Percentiles rank a stretch among this genome's conserved stretches.
Conservation (phyloP, 2,329 filamentous ascomycete genomes). For the Cadophora sp. region DNA sequence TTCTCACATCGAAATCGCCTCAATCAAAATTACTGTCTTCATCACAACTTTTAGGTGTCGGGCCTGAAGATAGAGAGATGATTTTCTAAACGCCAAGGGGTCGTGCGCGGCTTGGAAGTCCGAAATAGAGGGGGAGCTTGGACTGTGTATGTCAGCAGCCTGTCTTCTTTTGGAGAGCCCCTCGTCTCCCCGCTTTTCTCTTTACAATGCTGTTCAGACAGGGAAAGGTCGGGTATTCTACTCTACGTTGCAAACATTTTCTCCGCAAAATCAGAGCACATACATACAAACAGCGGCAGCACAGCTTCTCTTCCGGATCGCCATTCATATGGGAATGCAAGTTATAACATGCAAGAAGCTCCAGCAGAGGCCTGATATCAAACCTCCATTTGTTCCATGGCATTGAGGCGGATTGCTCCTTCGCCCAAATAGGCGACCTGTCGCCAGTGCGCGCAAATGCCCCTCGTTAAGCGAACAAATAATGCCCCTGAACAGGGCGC, state of each 20-base stretch:
- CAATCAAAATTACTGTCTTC: background rate
- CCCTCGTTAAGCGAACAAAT: conserved; percentile 18
- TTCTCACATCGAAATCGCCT: background rate
- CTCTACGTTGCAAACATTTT: background rate
- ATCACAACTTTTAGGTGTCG: background rate
- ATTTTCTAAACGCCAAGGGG: conserved; percentile 20
- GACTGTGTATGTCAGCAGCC: background rate
- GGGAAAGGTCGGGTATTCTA: background rate
- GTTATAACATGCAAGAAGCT: background rate
- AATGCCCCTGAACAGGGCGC: background rate
- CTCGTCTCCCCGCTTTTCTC: background rate
- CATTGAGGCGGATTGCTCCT: background rate
- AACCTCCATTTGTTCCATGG: conserved; percentile 17
- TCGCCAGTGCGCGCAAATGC: background rate
- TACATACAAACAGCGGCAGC: conserved; percentile 7
- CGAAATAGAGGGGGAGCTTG: conserved; percentile 12
- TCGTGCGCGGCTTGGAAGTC: conserved; percentile 14
- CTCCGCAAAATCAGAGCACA: background rate
- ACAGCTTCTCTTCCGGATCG: conserved; percentile 1
- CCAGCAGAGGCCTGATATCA: conserved; percentile 6
- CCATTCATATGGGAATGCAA: background rate
- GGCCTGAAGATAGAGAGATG: background rate
- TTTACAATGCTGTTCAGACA: background rate
- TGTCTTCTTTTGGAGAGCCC: background rate
- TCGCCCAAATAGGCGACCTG: background rate